Percentiles rank a stretch among this genome's conserved stretches.
Conservation (phyloP, 148 eudicot species). For the Rhododendron vialii region DNA sequence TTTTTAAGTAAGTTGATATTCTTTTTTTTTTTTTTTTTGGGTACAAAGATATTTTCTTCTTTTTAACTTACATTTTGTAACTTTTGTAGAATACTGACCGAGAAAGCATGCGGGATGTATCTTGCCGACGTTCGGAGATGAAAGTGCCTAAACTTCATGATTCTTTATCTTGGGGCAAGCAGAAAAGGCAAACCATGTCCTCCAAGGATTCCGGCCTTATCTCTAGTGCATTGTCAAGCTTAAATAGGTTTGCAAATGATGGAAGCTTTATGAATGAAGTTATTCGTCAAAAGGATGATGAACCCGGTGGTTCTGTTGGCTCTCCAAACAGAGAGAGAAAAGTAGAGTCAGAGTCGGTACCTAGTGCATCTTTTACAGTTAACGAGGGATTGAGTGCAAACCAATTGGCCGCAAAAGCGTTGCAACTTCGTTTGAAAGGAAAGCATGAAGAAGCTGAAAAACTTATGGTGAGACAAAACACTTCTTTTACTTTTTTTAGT, state of each 20-base stretch:
- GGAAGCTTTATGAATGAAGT: slow-evolving; percentile 69
- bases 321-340: slow-evolving; percentile 25
- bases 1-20: background rate
- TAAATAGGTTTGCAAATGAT: slow-evolving; percentile 73
- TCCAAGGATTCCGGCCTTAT: slow-evolving; percentile 51
- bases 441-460: slow-evolving; percentile 84
- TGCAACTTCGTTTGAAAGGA: slow-evolving; percentile 93
- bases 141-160: slow-evolving; percentile 70
- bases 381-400: slow-evolving; percentile 72
- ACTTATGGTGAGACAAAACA: slow-evolving; percentile 52
- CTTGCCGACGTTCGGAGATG: slow-evolving; percentile 54
- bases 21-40: background rate
- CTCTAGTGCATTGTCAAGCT: slow-evolving; percentile 65
- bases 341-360: slow-evolving; percentile 23
- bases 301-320: slow-evolving; percentile 19
- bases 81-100: slow-evolving; percentile 27
- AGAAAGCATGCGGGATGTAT: slow-evolving; percentile 34
- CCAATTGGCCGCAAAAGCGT: slow-evolving; percentile 86
- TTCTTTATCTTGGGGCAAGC: slow-evolving; percentile 84
- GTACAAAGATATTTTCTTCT: background rate
- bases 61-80: slow-evolving; percentile 2
- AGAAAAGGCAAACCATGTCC: slow-evolving; percentile 41
- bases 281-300: slow-evolving; percentile 29
- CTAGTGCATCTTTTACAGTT: slow-evolving; percentile 20
- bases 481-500: background rate